Conservation (phyloP, 2,329 filamentous ascomycete genomes). For the Paecilomyces dactylethromorphus region DNA sequence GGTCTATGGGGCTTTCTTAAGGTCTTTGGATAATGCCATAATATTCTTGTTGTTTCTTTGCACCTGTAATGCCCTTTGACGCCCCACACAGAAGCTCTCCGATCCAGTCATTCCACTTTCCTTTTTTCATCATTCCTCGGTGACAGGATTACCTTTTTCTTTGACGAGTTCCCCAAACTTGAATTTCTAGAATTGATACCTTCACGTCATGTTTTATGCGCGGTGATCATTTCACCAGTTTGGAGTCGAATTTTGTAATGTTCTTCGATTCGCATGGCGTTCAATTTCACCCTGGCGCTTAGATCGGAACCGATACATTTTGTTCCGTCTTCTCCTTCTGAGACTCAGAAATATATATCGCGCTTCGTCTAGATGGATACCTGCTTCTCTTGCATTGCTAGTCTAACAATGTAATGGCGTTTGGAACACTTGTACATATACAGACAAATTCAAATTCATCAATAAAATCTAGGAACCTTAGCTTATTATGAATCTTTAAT, state of each 20-base stretch:
- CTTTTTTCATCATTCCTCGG: neutral
- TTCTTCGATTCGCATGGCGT: neutral
- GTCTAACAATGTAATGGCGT: too few species aligned
- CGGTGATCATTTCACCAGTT: neutral
- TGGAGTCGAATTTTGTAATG: neutral
- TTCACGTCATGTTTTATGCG: neutral
- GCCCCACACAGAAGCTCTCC: neutral
- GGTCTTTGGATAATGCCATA: constrained; percentile 56
- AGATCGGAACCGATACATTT: neutral
- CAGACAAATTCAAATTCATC: too few species aligned
- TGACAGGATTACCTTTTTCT: neutral
- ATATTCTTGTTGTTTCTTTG: neutral
- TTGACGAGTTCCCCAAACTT: neutral
- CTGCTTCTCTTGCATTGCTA: neutral
- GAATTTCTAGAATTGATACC: neutral
- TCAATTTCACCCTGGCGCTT: neutral
- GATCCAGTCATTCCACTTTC: neutral
- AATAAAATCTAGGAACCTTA: too few species aligned
- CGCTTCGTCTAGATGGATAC: neutral
- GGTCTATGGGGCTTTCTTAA: constrained; percentile 90
- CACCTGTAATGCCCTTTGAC: neutral
- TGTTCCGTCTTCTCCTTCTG: neutral
- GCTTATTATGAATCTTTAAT: too few species aligned
- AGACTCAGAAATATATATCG: neutral
- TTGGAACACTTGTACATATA: too few species aligned